Conservation (phyloP, 2,329 filamentous ascomycete species). For the Penicillium sp. region DNA sequence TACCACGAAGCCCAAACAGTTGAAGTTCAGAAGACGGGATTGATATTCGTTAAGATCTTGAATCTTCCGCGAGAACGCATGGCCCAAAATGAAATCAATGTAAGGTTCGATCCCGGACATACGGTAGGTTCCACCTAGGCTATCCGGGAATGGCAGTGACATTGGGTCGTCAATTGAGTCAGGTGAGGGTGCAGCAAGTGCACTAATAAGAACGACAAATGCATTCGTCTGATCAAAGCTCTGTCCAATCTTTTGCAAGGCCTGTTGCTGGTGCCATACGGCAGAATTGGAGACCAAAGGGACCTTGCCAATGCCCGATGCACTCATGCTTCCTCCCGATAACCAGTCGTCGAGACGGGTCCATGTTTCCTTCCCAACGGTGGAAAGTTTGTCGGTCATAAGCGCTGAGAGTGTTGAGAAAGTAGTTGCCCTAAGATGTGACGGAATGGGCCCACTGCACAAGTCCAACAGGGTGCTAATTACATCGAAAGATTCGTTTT, state of each 20-base stretch:
- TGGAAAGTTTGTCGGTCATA: slow-evolving; percentile 66
- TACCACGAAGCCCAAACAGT: slow-evolving; percentile 78
- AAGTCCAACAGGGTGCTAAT: slow-evolving; percentile 73
- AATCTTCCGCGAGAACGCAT: slow-evolving; percentile 66
- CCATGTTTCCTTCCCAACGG: slow-evolving; percentile 74
- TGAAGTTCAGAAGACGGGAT: slow-evolving; percentile 68
- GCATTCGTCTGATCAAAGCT: slow-evolving; percentile 83
- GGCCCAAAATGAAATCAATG: slow-evolving; percentile 82
- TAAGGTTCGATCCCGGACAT: slow-evolving; percentile 87
- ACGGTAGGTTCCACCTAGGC: slow-evolving; percentile 70
- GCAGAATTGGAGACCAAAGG: slow-evolving; percentile 42
- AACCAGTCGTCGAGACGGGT: slow-evolving; percentile 74
- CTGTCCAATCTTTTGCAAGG: slow-evolving; percentile 69
- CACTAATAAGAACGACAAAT: slow-evolving; percentile 72
- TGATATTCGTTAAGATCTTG: slow-evolving; percentile 67
- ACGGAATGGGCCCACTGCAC: slow-evolving; percentile 70
- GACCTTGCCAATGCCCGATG: slow-evolving; percentile 47
- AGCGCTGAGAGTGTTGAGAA: slow-evolving; percentile 75
- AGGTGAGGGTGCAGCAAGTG: slow-evolving; percentile 61
- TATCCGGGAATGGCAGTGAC: slow-evolving; percentile 79
- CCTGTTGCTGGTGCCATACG: slow-evolving; percentile 52
- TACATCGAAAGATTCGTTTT: slow-evolving; percentile 63
- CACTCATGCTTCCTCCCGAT: slow-evolving; percentile 49
- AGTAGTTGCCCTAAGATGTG: slow-evolving; percentile 74
- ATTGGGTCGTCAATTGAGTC: slow-evolving; percentile 59